Conservation (phyloP, 352 stramenopile genomes). For the Pythium phragmitis region DNA sequence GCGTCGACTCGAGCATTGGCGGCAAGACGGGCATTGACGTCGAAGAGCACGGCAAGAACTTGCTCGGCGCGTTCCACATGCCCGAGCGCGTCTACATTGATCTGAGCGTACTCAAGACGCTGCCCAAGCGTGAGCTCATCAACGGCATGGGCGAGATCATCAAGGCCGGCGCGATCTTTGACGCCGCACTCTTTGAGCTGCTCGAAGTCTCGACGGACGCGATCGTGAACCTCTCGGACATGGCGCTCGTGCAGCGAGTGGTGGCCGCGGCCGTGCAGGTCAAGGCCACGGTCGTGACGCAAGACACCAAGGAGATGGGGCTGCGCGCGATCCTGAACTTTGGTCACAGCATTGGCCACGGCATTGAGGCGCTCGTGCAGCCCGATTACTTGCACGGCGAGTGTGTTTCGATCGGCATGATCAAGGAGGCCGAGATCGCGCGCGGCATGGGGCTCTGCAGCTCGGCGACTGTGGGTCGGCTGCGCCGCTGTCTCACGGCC, state of each 20-base stretch:
- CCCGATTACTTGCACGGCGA: constrained; percentile 97
- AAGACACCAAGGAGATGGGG: constrained; percentile 95
- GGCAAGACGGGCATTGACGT: constrained; percentile 98
- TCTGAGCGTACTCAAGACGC: constrained; percentile 89
- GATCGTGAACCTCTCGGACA: constrained; percentile 61
- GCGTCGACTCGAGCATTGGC: constrained; percentile 97
- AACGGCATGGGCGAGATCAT: constrained; percentile 96
- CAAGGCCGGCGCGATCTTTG: constrained; percentile 97
- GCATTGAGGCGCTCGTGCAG: constrained; percentile 95
- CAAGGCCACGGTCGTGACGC: constrained; percentile 95
- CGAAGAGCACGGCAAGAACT: constrained; percentile 94
- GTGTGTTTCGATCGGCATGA: constrained; percentile 96
- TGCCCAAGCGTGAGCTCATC: constrained; percentile 96
- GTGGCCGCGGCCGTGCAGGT: constrained; percentile 81
- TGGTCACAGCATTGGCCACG: constrained; percentile 98
- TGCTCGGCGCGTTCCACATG: constrained; percentile 98
- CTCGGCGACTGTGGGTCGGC: constrained; percentile 63
- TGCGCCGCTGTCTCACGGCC: constrained; percentile 66
- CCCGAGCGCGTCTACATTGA: constrained; percentile 97
- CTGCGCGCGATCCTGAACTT: constrained; percentile 97
- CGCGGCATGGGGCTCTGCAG: constrained; percentile 72
- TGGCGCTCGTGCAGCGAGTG: constrained; percentile 65
- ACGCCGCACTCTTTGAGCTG: constrained; percentile 93
- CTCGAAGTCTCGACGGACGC: constrained; percentile 90
- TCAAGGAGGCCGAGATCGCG: constrained; percentile 95